Conservation (phyloP, 371 early-diverging fungal species). For the Syncephalastrum monosporum region DNA sequence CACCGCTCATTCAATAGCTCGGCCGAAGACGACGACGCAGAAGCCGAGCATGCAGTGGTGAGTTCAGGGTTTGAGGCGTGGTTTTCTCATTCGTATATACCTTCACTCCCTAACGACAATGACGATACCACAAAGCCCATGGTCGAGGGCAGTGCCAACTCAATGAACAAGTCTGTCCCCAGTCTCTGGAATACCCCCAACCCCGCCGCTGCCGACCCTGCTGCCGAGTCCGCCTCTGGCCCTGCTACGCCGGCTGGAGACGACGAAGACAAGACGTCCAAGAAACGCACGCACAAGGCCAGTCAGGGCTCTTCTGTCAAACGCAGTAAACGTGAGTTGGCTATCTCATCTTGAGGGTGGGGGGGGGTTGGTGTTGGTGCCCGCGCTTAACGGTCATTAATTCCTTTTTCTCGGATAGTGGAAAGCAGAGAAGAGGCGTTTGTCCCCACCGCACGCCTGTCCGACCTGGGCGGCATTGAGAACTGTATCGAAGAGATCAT, state of each 20-base stretch:
- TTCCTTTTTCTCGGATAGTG: slow-evolving; percentile 12
- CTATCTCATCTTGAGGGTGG: too few species aligned
- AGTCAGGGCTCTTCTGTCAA: slow-evolving; percentile 15
- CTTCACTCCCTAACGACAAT: slow-evolving; percentile 5
- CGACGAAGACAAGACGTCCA: not conserved
- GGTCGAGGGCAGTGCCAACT: slow-evolving; percentile 58
- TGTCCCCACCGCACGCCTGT: slow-evolving; percentile 68
- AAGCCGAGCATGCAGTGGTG: slow-evolving; percentile 46
- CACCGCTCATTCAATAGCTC: too few species aligned
- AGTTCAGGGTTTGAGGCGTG: slow-evolving; percentile 22
- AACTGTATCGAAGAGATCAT: slow-evolving; percentile 88
- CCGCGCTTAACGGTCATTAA: too few species aligned
- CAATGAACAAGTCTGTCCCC: slow-evolving; percentile 75
- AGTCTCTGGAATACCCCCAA: slow-evolving; percentile 63
- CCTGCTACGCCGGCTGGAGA: slow-evolving; percentile 12
- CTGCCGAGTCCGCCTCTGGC: slow-evolving; percentile 14
- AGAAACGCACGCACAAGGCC: slow-evolving; percentile 6
- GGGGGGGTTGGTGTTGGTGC: too few species aligned
- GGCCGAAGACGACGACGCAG: slow-evolving; percentile 31
- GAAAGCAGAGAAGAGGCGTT: slow-evolving; percentile 42
- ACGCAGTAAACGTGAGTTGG: slow-evolving; percentile 14
- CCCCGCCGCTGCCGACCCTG: slow-evolving; percentile 18
- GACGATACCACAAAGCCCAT: slow-evolving; percentile 20
- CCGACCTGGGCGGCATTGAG: slow-evolving; percentile 92
- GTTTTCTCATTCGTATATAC: slow-evolving; percentile 14